Percentiles rank a stretch among this genome's conserved stretches.
These are phyloP conservation scores for Leucaena leucocephala DNA, from an alignment of 306 rosid species.

Conservation along the genomic window DNA sequence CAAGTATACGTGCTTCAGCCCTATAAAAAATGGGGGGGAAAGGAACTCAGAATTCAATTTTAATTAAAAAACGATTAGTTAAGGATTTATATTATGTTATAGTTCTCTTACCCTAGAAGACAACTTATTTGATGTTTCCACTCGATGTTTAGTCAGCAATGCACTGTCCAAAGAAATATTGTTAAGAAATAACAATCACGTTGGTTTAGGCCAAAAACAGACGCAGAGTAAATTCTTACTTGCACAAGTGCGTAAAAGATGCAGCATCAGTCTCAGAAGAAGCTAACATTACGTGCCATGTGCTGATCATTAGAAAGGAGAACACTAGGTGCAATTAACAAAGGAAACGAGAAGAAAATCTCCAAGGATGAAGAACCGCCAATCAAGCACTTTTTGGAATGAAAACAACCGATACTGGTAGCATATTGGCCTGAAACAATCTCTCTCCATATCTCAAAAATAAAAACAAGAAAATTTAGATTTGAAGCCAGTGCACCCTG, in stretches of 20 bases:
- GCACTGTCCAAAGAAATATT: constrained; percentile 51
- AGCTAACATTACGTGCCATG: constrained; percentile 79
- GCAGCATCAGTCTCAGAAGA: constrained; percentile 85
- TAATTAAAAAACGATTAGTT: background rate
- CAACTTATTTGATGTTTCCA: constrained; percentile 51
- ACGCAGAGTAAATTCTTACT: constrained; percentile 48
- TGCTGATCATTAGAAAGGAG: constrained; percentile 72
- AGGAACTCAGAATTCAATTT: constrained; percentile 26
- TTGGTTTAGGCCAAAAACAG: background rate
- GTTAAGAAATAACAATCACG: constrained; percentile 28
- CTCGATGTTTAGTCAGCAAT: constrained; percentile 75
- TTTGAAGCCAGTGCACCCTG: constrained; percentile 65
- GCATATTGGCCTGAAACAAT: constrained; percentile 70
- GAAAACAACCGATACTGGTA: constrained; percentile 76
- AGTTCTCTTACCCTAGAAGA: constrained; percentile 65
- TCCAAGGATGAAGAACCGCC: constrained; percentile 93
- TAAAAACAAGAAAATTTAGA: constrained; percentile 47
- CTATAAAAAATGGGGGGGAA: constrained; percentile 39
- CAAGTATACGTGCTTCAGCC: constrained; percentile 53
- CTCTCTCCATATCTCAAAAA: constrained; percentile 80
- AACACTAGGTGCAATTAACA: constrained; percentile 97
- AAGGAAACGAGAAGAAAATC: constrained; percentile 93
- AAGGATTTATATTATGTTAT: background rate
- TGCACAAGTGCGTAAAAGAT: constrained; percentile 74
- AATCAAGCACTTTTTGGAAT: constrained; percentile 97